Conservation (phyloP, 345 rosid species). For the Alliaria petiolata region DNA sequence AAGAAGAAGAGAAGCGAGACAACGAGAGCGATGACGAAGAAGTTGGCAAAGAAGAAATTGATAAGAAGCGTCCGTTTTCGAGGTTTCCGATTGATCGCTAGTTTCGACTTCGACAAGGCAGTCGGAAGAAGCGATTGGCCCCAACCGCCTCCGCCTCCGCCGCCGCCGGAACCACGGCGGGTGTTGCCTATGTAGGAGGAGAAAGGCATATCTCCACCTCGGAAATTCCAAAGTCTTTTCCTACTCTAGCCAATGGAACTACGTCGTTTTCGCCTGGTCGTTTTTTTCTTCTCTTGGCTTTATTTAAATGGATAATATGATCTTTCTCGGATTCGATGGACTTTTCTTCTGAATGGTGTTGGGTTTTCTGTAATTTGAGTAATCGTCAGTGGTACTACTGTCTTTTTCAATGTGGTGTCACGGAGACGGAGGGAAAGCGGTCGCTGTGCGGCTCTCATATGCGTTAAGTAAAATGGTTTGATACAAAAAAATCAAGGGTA, state of each 20-base stretch:
- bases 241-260: not conserved
- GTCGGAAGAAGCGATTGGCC: slow-evolving; percentile 48
- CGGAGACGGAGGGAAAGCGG: too few species aligned
- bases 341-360: not conserved
- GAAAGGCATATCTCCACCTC: slow-evolving; percentile 50
- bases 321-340: not conserved
- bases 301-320: not conserved
- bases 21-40: slow-evolving; percentile 67
- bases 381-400: not conserved
- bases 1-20: slow-evolving; percentile 70
- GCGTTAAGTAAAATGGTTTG: too few species aligned
- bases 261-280: not conserved
- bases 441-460: too few species aligned
- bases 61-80: slow-evolving; percentile 58
- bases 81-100: slow-evolving; percentile 47
- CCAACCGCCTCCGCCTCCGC: slow-evolving; percentile 39
- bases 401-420: not conserved
- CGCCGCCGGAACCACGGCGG: slow-evolving; percentile 55
- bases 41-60: slow-evolving; percentile 67
- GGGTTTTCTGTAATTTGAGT: not conserved
- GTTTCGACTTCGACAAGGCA: slow-evolving; percentile 49
- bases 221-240: not conserved
- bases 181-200: slow-evolving; percentile 60
- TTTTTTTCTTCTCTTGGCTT: not conserved
- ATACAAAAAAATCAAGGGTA: too few species aligned